Evolutionary conservation across 2,329 filamentous ascomycete genomes (phyloP).

Genomic region (Didymella pomorum): DNA sequence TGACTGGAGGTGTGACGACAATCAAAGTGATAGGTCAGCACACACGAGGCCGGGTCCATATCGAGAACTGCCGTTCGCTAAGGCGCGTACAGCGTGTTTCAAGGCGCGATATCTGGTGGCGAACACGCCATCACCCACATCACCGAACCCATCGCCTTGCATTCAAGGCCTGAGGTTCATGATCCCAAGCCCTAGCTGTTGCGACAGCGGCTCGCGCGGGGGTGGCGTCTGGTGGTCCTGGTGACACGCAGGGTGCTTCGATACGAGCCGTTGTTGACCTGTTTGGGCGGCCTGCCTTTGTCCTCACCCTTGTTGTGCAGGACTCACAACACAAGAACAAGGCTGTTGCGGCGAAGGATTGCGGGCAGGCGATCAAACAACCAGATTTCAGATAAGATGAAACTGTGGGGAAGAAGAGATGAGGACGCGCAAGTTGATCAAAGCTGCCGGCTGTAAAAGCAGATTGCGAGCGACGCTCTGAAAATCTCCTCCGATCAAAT

Average conservation of each 20-base stretch:
- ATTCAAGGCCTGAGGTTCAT: background rate
- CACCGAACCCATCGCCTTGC: background rate
- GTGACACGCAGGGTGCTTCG: slow-evolving; percentile 5
- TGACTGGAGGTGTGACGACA: background rate
- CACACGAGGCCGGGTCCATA: background rate
- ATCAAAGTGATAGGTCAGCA: background rate
- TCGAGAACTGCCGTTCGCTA: slow-evolving; percentile 5
- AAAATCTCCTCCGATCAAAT: background rate
- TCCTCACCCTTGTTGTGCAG: background rate
- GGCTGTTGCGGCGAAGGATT: background rate
- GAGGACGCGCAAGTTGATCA: background rate
- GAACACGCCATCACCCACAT: slow-evolving; percentile 7
- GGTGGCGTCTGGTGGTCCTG: background rate
- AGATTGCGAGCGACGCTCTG: slow-evolving; percentile 16
- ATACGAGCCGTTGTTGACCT: background rate
- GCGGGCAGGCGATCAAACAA: slow-evolving; percentile 12
- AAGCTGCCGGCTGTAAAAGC: background rate
- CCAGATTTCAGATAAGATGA: slow-evolving; percentile 8
- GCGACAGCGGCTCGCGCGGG: background rate
- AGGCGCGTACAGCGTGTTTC: background rate
- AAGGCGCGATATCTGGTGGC: slow-evolving; percentile 10
- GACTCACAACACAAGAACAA: background rate
- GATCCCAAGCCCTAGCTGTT: background rate
- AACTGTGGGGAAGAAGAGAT: slow-evolving; percentile 5
- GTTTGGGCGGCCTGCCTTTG: background rate